phyloP scores from a whole-genome alignment of 129 eudicot genomes.

The Tagetes patula region DNA sequence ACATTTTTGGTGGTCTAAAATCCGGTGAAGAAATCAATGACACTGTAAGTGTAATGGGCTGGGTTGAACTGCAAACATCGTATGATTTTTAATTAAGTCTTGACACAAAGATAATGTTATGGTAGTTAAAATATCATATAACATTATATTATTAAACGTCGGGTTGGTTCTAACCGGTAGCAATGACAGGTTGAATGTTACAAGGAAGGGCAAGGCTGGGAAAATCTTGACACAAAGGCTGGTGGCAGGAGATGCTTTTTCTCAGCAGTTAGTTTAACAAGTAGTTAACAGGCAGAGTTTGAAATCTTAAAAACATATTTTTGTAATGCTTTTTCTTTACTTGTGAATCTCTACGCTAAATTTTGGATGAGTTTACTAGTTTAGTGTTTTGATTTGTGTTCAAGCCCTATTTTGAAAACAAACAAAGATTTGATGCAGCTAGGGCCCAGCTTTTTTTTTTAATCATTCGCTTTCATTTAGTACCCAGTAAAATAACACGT shows the following conservation, averaged over 20 bases:
- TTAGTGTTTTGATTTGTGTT: background rate
- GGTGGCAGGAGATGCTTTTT: slow-evolving; percentile 57
- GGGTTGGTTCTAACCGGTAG: background rate
- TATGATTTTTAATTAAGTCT: background rate
- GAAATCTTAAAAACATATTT: background rate
- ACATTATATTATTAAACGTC: background rate
- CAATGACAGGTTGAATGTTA: slow-evolving; percentile 68
- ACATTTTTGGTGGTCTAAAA: slow-evolving; percentile 62
- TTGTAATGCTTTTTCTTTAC: background rate
- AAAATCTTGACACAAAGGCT: slow-evolving; percentile 37
- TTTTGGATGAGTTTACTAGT: background rate
- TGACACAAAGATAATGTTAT: no score
- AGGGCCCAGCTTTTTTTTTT: no score
- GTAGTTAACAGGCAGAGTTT: background rate
- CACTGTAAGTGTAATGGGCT: slow-evolving; percentile 38
- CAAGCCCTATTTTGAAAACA: background rate
- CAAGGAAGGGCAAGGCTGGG: slow-evolving; percentile 72
- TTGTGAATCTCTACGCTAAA: background rate
- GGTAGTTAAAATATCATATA: background rate
- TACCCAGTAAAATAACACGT: no score
- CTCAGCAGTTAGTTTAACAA: slow-evolving; percentile 54
- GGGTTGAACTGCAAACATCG: background rate
- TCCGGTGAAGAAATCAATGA: slow-evolving; percentile 35
- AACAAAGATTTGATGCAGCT: background rate
- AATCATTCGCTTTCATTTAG: no score